A percentile compares a stretch with the other conserved stretches of the same genome.
phyloP scores from a whole-genome alignment of 352 stramenopile species.

The Globisporangium echinulatum region DNA sequence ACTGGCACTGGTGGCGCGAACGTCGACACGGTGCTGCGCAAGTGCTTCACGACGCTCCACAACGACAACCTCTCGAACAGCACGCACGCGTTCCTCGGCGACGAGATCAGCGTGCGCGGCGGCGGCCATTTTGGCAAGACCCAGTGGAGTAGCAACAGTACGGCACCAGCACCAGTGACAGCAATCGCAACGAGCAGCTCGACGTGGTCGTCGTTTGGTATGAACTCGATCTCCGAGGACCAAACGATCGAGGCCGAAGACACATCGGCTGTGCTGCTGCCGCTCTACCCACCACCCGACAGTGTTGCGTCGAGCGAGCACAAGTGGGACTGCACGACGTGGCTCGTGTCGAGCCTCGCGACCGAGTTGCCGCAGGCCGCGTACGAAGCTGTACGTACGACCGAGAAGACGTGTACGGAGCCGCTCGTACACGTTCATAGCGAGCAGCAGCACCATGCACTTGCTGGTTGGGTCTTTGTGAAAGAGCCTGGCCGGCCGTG shows the following conservation, averaged over 20 bases:
- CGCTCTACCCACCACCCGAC: constrained; percentile 17
- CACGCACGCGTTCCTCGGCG: constrained; percentile 75
- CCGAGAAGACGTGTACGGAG: constrained; percentile 25
- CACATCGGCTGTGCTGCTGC: constrained; percentile 35
- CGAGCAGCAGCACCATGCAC: constrained; percentile 17
- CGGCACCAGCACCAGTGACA: too few relatives aligned
- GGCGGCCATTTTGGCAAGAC: constrained; percentile 43
- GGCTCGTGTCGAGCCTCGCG: constrained; percentile 58
- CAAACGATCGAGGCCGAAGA: constrained; percentile 30
- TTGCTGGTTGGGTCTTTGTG: constrained; percentile 46
- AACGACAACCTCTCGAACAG: constrained; percentile 83
- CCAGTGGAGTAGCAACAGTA: constrained; percentile 18
- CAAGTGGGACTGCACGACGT: constrained; percentile 53
- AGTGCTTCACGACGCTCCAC: constrained; percentile 83
- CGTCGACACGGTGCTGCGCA: constrained; percentile 76
- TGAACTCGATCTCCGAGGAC: constrained; percentile 65
- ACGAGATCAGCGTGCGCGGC: constrained; percentile 81
- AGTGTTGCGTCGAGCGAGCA: constrained; percentile 5
- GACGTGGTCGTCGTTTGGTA: constrained; percentile 48
- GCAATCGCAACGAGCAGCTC: not conserved
- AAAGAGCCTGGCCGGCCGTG: constrained; percentile 62
- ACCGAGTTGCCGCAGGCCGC: constrained; percentile 58
- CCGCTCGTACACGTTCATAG: constrained; percentile 10
- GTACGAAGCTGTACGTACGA: constrained; percentile 36
- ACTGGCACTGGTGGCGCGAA: constrained; percentile 18